Percentiles rank a stretch among this genome's conserved stretches.
Conservation (phyloP, 768 basidiomycete species). For the Auriculariales sp. region DNA sequence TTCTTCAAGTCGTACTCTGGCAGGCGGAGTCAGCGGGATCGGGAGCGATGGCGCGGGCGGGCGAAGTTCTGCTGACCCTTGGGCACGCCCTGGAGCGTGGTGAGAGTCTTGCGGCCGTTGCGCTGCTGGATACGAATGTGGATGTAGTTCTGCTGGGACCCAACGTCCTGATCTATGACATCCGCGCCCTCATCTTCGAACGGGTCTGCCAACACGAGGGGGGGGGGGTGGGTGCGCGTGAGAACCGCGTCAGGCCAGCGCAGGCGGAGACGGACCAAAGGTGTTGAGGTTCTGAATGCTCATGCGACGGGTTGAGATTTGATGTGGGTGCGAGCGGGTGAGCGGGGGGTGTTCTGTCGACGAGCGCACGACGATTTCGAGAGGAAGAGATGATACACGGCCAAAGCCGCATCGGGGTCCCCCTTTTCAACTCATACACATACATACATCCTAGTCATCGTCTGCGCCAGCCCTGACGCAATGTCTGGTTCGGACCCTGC, state of each 20-base stretch:
- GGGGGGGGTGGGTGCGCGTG: background rate
- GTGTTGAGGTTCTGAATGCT: constrained; percentile 85
- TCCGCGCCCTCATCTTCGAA: constrained; percentile 84
- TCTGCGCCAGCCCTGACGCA: background rate
- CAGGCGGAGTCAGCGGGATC: constrained; percentile 5
- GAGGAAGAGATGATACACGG: constrained; percentile 12
- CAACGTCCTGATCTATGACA: constrained; percentile 66
- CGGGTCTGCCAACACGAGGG: constrained; percentile 45
- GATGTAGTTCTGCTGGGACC: constrained; percentile 71
- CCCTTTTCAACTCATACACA: no score
- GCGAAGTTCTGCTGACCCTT: constrained; percentile 46
- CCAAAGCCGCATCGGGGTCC: no score
- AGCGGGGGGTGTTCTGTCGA: constrained; percentile 23
- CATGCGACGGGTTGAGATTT: no score
- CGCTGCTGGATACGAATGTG: constrained; percentile 98
- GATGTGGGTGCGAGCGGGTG: constrained; percentile 18
- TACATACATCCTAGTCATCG: no score
- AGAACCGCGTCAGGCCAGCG: background rate
- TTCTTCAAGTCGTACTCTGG: constrained; percentile 95
- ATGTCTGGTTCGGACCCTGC: background rate
- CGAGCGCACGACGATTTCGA: constrained; percentile 12
- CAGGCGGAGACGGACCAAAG: constrained; percentile 39
- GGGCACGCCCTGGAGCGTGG: constrained; percentile 89
- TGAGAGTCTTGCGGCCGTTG: constrained; percentile 97
- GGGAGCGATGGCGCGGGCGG: constrained; percentile 5